Evolutionary conservation across 768 basidiomycete species (phyloP), one percentile per base, ranked within the genome.

Genomic region (Lactarius sanguifluus): DNA sequence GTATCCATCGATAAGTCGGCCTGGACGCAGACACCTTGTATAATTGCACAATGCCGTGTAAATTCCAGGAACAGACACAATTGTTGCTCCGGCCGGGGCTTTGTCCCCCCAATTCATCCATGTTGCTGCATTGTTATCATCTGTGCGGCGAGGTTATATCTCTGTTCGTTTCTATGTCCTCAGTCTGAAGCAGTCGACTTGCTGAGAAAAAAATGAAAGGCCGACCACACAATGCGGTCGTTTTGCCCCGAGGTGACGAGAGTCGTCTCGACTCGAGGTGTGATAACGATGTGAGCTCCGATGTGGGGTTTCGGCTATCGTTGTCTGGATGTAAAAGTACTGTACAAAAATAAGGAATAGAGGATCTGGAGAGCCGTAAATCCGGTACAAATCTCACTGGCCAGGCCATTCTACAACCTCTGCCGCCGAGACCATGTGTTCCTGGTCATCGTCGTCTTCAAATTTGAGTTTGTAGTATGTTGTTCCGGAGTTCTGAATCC

Each of bases 391-490:
- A 9, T 47, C 10, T 66, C 65, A 70, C 58, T 64, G 70, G 18
- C 83, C 81, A 40, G 91, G 91, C 84, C 88, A 92, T 74, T 92
- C 91, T 34, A 94, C 91, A 9, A 94, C 92, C 82, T 82, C 87
- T 60, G 89, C 86, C 1, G 90, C 89, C n/a, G 83, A 78, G 28
- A 94, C 90, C 41, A 81, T 72, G 71, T 92, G 90, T 66, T 90
- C 88, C 75, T 90, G 90, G 72, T 91, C 88, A 69, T 92, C 92
- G 69, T 94, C 92, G 69, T 94, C 92, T 74, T 94, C 92, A 69
- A 94, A 94, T 73, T 90, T 91, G 30, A 94, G 82, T 75, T 88
- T 89, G 76, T 94, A 94, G 63, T 85, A 88, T 25, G 81, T 75
- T 34, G 82, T 79, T 36, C 65, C 65, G 12, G 56, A 55, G 59